Evolutionary conservation across 495 filamentous ascomycete genomes (phyloP).

Genomic region (Podospora fimiseda): DNA sequence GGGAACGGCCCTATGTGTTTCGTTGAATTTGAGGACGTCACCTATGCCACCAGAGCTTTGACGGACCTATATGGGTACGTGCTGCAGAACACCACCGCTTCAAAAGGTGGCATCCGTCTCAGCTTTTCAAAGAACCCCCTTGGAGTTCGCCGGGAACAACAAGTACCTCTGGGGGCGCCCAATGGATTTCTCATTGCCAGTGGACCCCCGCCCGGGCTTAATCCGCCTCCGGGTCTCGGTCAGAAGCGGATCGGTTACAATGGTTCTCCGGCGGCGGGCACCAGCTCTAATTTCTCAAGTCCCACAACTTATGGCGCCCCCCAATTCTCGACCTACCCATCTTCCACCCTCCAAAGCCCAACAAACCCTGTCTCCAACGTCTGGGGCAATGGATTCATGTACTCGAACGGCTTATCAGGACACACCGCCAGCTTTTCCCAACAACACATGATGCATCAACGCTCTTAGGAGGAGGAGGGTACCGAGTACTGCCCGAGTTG

Average conservation of each 20-base stretch:
- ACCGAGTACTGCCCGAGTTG: too few species aligned
- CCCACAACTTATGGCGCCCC: conserved; percentile 15
- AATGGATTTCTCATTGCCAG: conserved; percentile 64
- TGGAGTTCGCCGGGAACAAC: conserved; percentile 77
- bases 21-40: conserved; percentile 95
- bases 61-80: conserved; percentile 86
- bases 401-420: conserved; percentile 14
- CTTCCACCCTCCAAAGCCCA: conserved; percentile 12
- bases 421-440: conserved; percentile 2
- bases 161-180: conserved; percentile 34
- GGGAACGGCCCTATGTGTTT: conserved; percentile 99
- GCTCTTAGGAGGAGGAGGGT: not conserved
- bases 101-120: conserved; percentile 96
- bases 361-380: conserved; percentile 8
- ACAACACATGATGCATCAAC: conserved; percentile 20
- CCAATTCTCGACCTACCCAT: conserved; percentile 9
- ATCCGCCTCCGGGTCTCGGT: conserved; percentile 58
- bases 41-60: conserved; percentile 86
- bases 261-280: conserved; percentile 14
- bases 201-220: conserved; percentile 68
- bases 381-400: conserved; percentile 18
- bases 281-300: conserved; percentile 13
- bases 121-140: conserved; percentile 98
- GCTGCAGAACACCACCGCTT: conserved; percentile 84
- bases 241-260: conserved; percentile 33